phyloP scores from a whole-genome alignment of 345 rosid species.

The Salix suchowensis region DNA sequence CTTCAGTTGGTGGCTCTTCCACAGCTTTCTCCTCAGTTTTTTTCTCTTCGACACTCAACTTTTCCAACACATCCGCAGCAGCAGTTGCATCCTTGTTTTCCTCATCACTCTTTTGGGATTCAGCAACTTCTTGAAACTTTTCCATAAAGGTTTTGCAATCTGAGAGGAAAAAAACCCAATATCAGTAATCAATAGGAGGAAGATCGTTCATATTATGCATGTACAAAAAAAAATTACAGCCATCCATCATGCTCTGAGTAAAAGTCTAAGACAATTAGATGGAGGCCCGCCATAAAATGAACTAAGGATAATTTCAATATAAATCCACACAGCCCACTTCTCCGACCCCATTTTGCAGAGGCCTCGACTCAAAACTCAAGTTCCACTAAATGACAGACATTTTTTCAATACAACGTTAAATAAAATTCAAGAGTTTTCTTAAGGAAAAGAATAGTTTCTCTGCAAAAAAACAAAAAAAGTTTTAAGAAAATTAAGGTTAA shows the following conservation, averaged over 20 bases:
- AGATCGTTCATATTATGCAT: background rate
- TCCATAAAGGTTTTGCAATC: constrained; percentile 91
- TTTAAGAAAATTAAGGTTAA: background rate
- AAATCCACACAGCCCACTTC: background rate
- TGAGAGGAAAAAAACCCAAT: constrained; percentile 15
- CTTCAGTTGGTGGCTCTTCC: constrained; percentile 30
- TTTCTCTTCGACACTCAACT: constrained; percentile 64
- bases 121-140: constrained; percentile 61
- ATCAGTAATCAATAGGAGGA: background rate
- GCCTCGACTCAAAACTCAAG: background rate
- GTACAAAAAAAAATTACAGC: background rate
- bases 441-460: background rate
- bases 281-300: background rate
- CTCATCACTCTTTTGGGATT: constrained; percentile 51
- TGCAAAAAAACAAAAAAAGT: background rate
- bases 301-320: background rate
- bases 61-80: constrained; percentile 69
- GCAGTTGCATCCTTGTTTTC: constrained; percentile 63
- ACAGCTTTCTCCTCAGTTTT: constrained; percentile 38
- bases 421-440: background rate
- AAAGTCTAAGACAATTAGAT: background rate
- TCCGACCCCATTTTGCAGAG: background rate
- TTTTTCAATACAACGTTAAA: background rate
- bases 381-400: background rate
- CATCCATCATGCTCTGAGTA: background rate